phyloP scores from a whole-genome alignment of 371 early-diverging fungal genomes.

The Enteropsectra breve region DNA sequence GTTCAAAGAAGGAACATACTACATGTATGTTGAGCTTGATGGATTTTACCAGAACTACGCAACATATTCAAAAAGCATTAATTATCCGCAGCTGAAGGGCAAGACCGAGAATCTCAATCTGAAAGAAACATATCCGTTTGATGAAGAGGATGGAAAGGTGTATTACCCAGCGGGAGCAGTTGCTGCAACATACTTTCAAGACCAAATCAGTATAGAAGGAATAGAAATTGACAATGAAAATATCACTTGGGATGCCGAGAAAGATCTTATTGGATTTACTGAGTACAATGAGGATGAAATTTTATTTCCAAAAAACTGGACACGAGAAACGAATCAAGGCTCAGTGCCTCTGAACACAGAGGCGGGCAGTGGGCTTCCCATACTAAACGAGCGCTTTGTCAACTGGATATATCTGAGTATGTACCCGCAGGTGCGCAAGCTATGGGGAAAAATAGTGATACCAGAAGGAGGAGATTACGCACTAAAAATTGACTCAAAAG shows the following conservation, averaged over 20 bases:
- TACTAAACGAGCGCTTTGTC: conserved; percentile 74
- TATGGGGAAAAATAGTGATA: conserved; percentile 65
- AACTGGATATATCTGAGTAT: conserved; percentile 97
- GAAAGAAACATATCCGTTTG: conserved; percentile 62
- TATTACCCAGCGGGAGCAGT: conserved; percentile 91
- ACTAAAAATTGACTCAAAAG: conserved; percentile 37
- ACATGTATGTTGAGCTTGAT: conserved; percentile 65
- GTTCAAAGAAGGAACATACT: conserved; percentile 20
- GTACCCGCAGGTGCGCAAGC: conserved; percentile 82
- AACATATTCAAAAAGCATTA: conserved; percentile 77
- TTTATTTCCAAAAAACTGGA: conserved; percentile 58
- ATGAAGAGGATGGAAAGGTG: conserved; percentile 34
- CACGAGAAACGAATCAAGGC: conserved; percentile 12
- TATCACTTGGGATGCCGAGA: conserved; percentile 70
- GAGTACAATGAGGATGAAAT: conserved; percentile 63
- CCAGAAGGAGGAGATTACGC: conserved; percentile 32
- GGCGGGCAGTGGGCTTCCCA: conserved; percentile 62
- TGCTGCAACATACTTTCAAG: conserved; percentile 86
- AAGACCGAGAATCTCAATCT: conserved; percentile 55
- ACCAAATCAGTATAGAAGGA: conserved; percentile 56
- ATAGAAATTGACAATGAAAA: conserved; percentile 63
- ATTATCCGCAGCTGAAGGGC: conserved; percentile 71
- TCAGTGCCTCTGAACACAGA: conserved; percentile 23
- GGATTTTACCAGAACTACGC: conserved; percentile 94
- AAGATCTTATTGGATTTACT: conserved; percentile 48